Percentiles rank a stretch among this genome's conserved stretches.
Conservation (phyloP, 305 asterid species). For the Fraxinus floribunda region DNA sequence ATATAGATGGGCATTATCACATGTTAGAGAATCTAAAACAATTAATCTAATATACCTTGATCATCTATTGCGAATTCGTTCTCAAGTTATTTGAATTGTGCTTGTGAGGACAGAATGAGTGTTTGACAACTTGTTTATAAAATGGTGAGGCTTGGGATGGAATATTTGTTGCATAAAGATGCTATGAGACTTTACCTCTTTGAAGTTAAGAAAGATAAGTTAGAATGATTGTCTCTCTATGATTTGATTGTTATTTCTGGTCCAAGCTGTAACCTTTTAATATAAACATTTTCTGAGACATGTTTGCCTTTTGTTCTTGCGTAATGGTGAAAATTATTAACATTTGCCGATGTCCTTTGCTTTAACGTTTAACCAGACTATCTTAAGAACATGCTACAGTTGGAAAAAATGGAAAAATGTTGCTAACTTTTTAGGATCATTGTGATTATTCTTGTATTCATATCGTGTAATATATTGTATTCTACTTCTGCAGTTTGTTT, state of each 20-base stretch:
- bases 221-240: neutral
- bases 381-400: neutral
- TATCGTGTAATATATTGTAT: neutral
- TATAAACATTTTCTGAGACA: neutral
- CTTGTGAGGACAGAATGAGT: neutral
- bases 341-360: slow-evolving; percentile 3
- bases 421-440: neutral
- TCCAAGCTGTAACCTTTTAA: neutral
- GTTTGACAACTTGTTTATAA: neutral
- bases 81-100: neutral
- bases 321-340: neutral
- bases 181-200: neutral
- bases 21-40: neutral
- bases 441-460: slow-evolving; percentile 2
- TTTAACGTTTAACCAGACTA: neutral
- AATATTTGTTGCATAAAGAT: neutral
- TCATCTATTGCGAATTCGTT: neutral
- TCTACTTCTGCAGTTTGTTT: slow-evolving; percentile 10
- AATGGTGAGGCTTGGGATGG: neutral
- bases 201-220: neutral
- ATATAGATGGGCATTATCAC: neutral
- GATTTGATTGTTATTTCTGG: neutral
- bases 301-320: slow-evolving; percentile 16
- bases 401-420: slow-evolving; percentile 11
- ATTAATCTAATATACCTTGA: neutral